These are phyloP conservation scores for Yarrowia yakushimensis DNA, from an alignment of 805 yeast genomes.

Conservation along the genomic window DNA sequence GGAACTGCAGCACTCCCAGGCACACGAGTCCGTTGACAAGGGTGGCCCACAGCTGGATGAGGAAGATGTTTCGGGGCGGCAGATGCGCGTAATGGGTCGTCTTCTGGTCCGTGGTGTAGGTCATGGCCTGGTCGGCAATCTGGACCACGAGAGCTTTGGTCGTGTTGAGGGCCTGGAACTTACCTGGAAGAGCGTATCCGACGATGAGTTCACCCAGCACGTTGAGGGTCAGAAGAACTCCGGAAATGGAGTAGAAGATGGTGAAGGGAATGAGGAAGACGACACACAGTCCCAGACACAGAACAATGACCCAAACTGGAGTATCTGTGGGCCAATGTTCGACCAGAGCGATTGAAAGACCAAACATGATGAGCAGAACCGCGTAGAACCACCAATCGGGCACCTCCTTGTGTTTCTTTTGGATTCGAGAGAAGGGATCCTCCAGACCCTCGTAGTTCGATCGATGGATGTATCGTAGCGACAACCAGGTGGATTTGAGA, in stretches of 20 bases:
- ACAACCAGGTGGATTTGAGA: background rate
- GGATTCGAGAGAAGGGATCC: background rate
- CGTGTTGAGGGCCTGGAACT: constrained; percentile 13
- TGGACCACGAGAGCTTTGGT: constrained; percentile 29
- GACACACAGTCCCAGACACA: background rate
- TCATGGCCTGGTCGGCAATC: constrained; percentile 46
- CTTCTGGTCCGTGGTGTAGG: constrained; percentile 55
- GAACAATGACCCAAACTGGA: background rate
- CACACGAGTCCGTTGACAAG: background rate
- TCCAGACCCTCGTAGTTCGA: background rate
- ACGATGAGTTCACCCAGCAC: background rate
- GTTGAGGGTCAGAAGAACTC: background rate
- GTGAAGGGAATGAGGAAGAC: background rate
- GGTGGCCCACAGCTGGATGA: background rate
- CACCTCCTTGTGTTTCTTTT: background rate
- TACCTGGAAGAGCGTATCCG: constrained; percentile 1
- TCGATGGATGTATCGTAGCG: background rate
- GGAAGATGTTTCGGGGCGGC: constrained; percentile 45
- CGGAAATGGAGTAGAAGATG: background rate
- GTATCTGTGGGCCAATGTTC: constrained; percentile 4
- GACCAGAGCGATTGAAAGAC: background rate
- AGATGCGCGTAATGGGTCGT: constrained; percentile 56
- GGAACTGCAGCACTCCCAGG: background rate
- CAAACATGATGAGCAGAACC: background rate
- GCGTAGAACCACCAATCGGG: constrained; percentile 5